Evolutionary conservation across 129 eudicot species (phyloP).

Genomic region (Pulicaria dysenterica): DNA sequence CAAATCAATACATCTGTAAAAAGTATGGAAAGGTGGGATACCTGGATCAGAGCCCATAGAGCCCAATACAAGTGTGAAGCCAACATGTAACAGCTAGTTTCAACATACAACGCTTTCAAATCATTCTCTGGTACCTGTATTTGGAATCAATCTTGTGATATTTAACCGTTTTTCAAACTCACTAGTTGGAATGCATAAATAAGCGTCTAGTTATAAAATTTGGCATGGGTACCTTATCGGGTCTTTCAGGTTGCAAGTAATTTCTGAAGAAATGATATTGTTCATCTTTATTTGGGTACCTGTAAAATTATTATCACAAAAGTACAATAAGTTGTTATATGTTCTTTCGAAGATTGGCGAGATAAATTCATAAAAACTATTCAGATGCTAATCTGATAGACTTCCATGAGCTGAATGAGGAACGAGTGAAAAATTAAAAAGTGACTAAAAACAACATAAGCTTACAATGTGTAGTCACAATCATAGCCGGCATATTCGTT

Average conservation of each 20-base stretch:
- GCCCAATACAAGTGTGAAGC: conserved; percentile 99
- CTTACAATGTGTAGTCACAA: conserved; percentile 93
- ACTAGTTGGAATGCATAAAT: conserved; percentile 10
- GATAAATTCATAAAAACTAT: no score
- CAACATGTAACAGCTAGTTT: conserved; percentile 73
- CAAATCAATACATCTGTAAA: neutral
- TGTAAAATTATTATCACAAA: conserved; percentile 27
- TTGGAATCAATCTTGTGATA: neutral
- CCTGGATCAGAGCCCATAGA: conserved; percentile 98
- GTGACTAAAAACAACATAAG: conserved; percentile 15
- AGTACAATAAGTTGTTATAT: conserved; percentile 12
- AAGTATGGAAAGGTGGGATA: conserved; percentile 16
- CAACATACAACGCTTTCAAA: conserved; percentile 66
- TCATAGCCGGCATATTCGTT: conserved; percentile 98
- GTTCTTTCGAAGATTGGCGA: no score
- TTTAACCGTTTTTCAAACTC: neutral
- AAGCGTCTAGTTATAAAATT: conserved; percentile 4
- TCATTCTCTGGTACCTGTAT: conserved; percentile 62
- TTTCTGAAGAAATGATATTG: conserved; percentile 93
- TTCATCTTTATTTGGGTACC: conserved; percentile 87
- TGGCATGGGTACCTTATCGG: conserved; percentile 54
- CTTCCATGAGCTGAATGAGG: neutral
- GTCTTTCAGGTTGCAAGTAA: conserved; percentile 71
- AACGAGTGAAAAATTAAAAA: conserved; percentile 2
- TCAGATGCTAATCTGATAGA: neutral